Conservation (phyloP, 768 basidiomycete genomes). For the Fistulinella prunicolor region DNA sequence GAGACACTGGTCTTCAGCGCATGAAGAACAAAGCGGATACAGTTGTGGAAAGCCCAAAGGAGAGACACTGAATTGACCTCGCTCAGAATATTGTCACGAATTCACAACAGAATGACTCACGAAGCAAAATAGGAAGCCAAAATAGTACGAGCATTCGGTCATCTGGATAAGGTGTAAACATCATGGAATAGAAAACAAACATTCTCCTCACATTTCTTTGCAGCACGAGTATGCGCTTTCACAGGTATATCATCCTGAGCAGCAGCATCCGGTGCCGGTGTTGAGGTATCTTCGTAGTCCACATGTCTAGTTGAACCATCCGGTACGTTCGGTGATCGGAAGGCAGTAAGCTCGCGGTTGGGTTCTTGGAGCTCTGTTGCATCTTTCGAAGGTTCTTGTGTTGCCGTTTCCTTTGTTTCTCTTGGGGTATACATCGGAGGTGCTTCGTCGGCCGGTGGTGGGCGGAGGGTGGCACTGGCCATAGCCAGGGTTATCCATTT, state of each 20-base stretch:
- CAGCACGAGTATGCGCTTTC: constrained; percentile 41
- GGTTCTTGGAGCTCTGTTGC: constrained; percentile 4
- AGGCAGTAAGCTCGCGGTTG: constrained; percentile 8
- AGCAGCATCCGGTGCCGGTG: constrained; percentile 67
- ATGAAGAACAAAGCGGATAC: constrained; percentile 50
- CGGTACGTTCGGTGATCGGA: constrained; percentile 22
- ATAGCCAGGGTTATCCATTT: constrained; percentile 63
- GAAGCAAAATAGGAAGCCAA: constrained; percentile 81
- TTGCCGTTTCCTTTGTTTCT: constrained; percentile 28
- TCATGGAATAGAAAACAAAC: neutral
- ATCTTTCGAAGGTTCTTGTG: constrained; percentile 1
- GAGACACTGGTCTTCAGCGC: constrained; percentile 48
- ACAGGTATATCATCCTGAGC: constrained; percentile 62
- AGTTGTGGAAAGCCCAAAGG: constrained; percentile 57
- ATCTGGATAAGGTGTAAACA: constrained; percentile 40
- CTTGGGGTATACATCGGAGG: constrained; percentile 76
- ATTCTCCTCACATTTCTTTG: constrained; percentile 59
- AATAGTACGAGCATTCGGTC: constrained; percentile 84
- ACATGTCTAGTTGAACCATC: constrained; percentile 42
- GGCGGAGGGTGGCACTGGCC: constrained; percentile 45
- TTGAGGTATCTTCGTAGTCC: constrained; percentile 44
- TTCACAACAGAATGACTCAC: constrained; percentile 44
- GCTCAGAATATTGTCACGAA: constrained; percentile 6
- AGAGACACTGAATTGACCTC: constrained; percentile 46
- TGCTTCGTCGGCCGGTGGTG: constrained; percentile 47